Evolutionary conservation across 108 stramenopile genomes (phyloP).

Genomic region (Seminavis robusta): DNA sequence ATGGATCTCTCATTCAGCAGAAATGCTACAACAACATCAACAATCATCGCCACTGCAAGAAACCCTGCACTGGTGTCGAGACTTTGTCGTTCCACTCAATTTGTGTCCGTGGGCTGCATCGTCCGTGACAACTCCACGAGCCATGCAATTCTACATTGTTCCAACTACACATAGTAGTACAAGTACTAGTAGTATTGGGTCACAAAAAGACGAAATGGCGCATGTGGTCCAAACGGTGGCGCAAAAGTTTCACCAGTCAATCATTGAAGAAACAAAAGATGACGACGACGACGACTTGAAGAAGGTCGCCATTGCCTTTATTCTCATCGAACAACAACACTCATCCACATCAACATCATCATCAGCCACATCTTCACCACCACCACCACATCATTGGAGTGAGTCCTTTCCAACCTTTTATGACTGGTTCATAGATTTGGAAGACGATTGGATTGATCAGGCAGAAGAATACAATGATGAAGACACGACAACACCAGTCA

Average conservation of each 20-base stretch:
- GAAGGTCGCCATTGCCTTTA: constrained; percentile 51
- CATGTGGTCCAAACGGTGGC: constrained; percentile 4
- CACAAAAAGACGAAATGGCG: not conserved
- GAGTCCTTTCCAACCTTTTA: constrained; percentile 49
- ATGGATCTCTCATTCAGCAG: too few relatives aligned
- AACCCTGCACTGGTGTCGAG: constrained; percentile 52
- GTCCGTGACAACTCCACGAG: constrained; percentile 32
- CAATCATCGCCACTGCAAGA: too few relatives aligned
- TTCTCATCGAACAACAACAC: too few relatives aligned
- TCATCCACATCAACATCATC: too few relatives aligned
- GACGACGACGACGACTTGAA: constrained; percentile 1
- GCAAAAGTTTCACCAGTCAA: constrained; percentile 22
- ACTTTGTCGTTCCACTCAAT: constrained; percentile 53
- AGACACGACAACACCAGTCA: too few relatives aligned
- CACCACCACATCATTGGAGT: not conserved
- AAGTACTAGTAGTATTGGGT: not conserved
- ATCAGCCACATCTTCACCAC: too few relatives aligned
- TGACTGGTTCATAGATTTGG: constrained; percentile 60
- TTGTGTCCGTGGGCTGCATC: constrained; percentile 74
- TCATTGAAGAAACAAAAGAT: not conserved
- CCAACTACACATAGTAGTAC: not conserved
- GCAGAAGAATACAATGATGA: constrained; percentile 40
- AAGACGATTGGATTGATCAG: constrained; percentile 52
- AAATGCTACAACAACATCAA: too few relatives aligned
- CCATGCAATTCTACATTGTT: constrained; percentile 55